Percentiles rank a stretch among this genome's conserved stretches.
These are phyloP conservation scores for Vitis hybrid DNA, from an alignment of 177 flowering plant species.

Conservation along the genomic window DNA sequence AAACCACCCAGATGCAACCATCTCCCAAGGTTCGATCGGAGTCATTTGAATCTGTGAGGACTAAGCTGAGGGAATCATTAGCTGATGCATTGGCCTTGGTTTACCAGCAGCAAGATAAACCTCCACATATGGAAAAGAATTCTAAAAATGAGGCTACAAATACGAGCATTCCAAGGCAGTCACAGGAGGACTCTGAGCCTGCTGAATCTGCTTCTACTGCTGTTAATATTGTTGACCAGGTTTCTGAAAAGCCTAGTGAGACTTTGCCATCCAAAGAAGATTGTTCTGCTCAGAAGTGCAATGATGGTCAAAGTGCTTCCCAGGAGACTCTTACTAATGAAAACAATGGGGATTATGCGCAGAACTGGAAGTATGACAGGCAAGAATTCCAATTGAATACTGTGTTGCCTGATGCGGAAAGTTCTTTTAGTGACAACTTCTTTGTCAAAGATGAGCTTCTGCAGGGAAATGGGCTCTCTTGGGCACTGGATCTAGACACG, in stretches of 20 bases:
- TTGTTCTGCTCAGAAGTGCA: conserved; percentile 17
- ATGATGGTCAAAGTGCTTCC: conserved; percentile 17
- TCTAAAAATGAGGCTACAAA: conserved; percentile 26
- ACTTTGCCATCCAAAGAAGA: conserved; percentile 15
- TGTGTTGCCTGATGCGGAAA: conserved; percentile 53
- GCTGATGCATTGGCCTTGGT: conserved; percentile 76
- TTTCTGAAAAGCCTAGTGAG: conserved; percentile 21
- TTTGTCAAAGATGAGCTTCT: conserved; percentile 83
- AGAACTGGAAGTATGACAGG: conserved; percentile 24
- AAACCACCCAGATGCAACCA: conserved; percentile 29
- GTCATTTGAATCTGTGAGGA: conserved; percentile 69
- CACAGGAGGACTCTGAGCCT: conserved; percentile 23
- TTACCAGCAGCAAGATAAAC: conserved; percentile 32
- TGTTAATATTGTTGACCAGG: conserved; percentile 18
- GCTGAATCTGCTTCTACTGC: conserved; percentile 21
- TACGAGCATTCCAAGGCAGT: conserved; percentile 1
- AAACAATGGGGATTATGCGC: conserved; percentile 12
- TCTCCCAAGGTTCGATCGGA: conserved; percentile 44
- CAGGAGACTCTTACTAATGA: conserved; percentile 18
- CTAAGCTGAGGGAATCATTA: conserved; percentile 83
- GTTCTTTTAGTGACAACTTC: conserved; percentile 54
- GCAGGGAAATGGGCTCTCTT: conserved; percentile 89
- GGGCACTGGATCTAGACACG: conserved; percentile 67
- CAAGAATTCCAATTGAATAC: conserved; percentile 42
- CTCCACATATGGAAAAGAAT: conserved; percentile 19